phyloP scores from a whole-genome alignment of 768 basidiomycete genomes.

The Leccinum obscurum region DNA sequence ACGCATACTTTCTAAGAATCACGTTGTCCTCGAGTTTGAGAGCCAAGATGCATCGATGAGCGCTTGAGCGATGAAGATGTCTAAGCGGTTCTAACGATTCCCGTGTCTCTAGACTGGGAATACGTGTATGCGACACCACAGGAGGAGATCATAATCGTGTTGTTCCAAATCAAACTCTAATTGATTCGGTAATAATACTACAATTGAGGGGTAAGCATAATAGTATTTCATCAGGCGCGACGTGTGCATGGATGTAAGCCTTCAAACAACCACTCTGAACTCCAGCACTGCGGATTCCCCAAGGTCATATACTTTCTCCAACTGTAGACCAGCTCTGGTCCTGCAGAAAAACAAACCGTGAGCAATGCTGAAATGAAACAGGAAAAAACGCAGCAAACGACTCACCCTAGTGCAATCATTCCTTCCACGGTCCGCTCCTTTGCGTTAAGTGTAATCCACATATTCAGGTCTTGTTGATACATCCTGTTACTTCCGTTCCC shows the following conservation, averaged over 20 bases:
- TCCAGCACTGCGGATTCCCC: background rate
- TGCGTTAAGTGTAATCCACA: constrained; percentile 44
- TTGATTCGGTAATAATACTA: background rate
- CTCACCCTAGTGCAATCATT: constrained; percentile 36
- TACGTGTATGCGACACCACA: background rate
- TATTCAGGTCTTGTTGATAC: constrained; percentile 47
- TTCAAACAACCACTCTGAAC: constrained; percentile 12
- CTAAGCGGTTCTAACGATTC: too few relatives aligned
- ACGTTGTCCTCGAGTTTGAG: too few relatives aligned
- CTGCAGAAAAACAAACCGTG: constrained; percentile 8
- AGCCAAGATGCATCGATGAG: too few relatives aligned
- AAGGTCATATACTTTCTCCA: constrained; percentile 22
- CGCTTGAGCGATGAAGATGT: too few relatives aligned
- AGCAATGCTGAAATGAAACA: background rate
- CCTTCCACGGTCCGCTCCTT: constrained; percentile 45
- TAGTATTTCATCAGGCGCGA: background rate
- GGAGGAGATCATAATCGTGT: background rate
- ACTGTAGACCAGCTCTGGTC: constrained; percentile 15
- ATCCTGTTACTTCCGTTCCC: constrained; percentile 40
- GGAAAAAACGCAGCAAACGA: background rate
- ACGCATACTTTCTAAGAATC: too few relatives aligned
- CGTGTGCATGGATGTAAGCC: background rate
- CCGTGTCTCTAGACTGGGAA: too few relatives aligned
- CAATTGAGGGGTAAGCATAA: background rate
- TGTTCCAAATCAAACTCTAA: background rate